Conservation (phyloP, 495 filamentous ascomycete species). For the Parathielavia hyrcaniae region DNA sequence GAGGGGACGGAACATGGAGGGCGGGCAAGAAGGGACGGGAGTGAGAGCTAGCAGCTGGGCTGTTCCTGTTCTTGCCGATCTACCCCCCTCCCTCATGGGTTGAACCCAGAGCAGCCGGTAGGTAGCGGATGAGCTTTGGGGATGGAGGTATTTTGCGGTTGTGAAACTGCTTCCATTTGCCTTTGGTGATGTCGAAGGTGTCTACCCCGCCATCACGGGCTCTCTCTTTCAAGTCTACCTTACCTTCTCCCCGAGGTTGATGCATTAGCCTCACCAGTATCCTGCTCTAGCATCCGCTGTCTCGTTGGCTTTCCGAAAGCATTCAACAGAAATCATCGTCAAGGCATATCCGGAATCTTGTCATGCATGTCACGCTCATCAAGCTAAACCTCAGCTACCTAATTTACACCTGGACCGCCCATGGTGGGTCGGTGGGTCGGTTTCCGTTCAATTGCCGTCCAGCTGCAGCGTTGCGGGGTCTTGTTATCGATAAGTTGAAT, state of each 20-base stretch:
- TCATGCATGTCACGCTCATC: too few species aligned
- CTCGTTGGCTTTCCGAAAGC: too few species aligned
- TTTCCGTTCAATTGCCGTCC: slow-evolving; percentile 12
- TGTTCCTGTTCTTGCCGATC: slow-evolving; percentile 16
- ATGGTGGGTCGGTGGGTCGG: too few species aligned
- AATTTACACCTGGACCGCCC: too few species aligned
- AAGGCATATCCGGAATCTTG: too few species aligned
- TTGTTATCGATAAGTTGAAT: slow-evolving; percentile 9
- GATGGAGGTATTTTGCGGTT: too few species aligned
- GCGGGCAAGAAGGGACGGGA: background rate
- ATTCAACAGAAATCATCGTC: too few species aligned
- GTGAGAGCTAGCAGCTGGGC: background rate
- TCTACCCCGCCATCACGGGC: slow-evolving; percentile 6
- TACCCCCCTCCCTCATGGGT: slow-evolving; percentile 11
- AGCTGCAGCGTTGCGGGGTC: slow-evolving; percentile 11
- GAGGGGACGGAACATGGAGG: slow-evolving; percentile 8
- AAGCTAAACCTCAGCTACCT: too few species aligned
- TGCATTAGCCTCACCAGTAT: background rate
- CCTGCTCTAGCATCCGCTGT: too few species aligned
- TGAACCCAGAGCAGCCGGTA: slow-evolving; percentile 4
- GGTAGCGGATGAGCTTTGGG: too few species aligned
- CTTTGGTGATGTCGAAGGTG: too few species aligned
- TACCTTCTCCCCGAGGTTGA: background rate
- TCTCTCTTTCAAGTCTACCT: background rate
- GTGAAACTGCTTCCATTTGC: too few species aligned